These are phyloP conservation scores for Solanum piurae DNA, from an alignment of 257 asterid genomes.

Conservation along the genomic window DNA sequence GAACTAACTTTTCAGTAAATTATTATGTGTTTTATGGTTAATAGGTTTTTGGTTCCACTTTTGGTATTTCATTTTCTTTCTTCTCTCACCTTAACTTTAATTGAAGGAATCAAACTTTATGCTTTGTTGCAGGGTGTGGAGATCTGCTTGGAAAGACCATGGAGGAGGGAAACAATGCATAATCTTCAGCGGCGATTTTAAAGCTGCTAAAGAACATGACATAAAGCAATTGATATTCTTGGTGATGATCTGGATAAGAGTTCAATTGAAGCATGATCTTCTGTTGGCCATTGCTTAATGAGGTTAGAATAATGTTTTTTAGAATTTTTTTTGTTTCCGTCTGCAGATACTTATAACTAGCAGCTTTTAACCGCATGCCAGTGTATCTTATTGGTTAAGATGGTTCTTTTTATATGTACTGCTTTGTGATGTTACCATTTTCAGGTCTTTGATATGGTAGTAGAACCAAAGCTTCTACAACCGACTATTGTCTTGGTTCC, in stretches of 20 bases:
- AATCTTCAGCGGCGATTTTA: slow-evolving; percentile 61
- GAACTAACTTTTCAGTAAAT: background rate
- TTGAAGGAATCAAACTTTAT: background rate
- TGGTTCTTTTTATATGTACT: background rate
- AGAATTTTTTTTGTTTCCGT: background rate
- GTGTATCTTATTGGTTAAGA: background rate
- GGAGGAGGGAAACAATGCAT: slow-evolving; percentile 96
- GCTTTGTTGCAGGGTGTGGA: slow-evolving; percentile 46
- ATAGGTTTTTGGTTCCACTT: background rate
- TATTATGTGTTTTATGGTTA: background rate
- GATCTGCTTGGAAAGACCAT: slow-evolving; percentile 81
- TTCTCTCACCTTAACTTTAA: background rate
- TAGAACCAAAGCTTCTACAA: slow-evolving; percentile 71
- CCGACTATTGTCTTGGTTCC: slow-evolving; percentile 90
- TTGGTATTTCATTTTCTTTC: background rate
- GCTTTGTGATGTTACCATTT: background rate
- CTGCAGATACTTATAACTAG: background rate
- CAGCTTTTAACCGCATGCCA: background rate
- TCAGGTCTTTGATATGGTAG: slow-evolving; percentile 72
- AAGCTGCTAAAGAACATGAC: slow-evolving; percentile 45
- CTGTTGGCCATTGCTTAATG: slow-evolving; percentile 72
- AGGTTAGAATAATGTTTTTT: slow-evolving; percentile 29
- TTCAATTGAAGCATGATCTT: slow-evolving; percentile 59
- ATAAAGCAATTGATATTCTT: slow-evolving; percentile 22
- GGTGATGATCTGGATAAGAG: slow-evolving; percentile 28